Conservation (phyloP, 2,329 filamentous ascomycete species). For the Fusarium euwallaceae region DNA sequence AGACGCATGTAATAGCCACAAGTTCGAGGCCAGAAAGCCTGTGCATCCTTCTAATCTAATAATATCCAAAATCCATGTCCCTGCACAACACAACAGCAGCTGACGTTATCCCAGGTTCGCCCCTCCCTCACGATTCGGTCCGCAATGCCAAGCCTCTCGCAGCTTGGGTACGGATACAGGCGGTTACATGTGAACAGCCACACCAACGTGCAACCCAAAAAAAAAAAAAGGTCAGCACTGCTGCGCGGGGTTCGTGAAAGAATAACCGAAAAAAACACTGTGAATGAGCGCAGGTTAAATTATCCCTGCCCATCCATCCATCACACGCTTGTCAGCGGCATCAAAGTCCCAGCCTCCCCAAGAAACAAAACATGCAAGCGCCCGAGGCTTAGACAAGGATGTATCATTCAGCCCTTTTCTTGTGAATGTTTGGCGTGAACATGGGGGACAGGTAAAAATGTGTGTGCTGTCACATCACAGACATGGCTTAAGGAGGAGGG, state of each 20-base stretch:
- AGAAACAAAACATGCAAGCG: background rate
- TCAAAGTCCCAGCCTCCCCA: slow-evolving; percentile 3
- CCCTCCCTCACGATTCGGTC: background rate
- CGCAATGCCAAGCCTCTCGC: background rate
- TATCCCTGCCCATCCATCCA: background rate
- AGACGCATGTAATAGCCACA: background rate
- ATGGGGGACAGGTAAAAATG: background rate
- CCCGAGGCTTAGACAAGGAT: background rate
- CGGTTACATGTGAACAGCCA: slow-evolving; percentile 25
- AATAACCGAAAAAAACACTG: background rate
- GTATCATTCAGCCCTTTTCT: background rate
- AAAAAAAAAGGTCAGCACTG: background rate
- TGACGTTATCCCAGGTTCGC: slow-evolving; percentile 16
- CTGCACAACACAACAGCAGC: slow-evolving; percentile 10
- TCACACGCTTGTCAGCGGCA: background rate
- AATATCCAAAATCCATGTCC: background rate
- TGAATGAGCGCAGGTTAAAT: background rate
- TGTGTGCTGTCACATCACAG: slow-evolving; percentile 8
- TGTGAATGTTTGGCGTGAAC: background rate
- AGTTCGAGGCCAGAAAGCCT: background rate
- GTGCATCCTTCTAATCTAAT: background rate
- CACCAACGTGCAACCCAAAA: slow-evolving; percentile 3
- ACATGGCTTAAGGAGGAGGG: slow-evolving; percentile 4
- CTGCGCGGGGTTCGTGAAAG: background rate
- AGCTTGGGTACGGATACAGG: slow-evolving; percentile 31